These are phyloP conservation scores for Posidonia oceanica DNA, from an alignment of 116 monocot genomes.

Conservation along the genomic window DNA sequence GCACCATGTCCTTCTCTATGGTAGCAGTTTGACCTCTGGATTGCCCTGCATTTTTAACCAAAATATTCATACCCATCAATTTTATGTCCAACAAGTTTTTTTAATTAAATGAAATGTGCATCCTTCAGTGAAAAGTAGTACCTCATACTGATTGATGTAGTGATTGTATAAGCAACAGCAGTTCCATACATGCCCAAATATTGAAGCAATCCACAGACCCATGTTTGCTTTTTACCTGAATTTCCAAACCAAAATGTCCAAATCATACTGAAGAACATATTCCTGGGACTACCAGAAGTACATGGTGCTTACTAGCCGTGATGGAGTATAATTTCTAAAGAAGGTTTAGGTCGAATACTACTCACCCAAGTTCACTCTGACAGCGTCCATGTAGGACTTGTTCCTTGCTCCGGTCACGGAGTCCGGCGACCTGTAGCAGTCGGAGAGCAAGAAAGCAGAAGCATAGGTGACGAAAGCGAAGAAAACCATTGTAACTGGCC, in stretches of 20 bases:
- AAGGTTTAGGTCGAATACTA: not conserved
- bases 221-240: slow-evolving; percentile 33
- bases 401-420: slow-evolving; percentile 38
- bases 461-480: slow-evolving; percentile 37
- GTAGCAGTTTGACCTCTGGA: slow-evolving; percentile 52
- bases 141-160: slow-evolving; percentile 43
- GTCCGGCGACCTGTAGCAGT: slow-evolving; percentile 59
- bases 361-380: slow-evolving; percentile 34
- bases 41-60: slow-evolving; percentile 29
- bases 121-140: slow-evolving; percentile 6
- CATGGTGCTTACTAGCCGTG: too few relatives aligned
- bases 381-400: slow-evolving; percentile 48
- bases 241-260: not conserved
- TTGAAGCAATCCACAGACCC: slow-evolving; percentile 36
- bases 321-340: too few relatives aligned
- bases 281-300: too few relatives aligned
- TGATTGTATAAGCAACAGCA: slow-evolving; percentile 39
- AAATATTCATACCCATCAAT: not conserved
- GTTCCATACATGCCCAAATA: slow-evolving; percentile 23
- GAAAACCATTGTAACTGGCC: slow-evolving; percentile 26
- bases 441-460: slow-evolving; percentile 34
- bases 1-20: slow-evolving; percentile 45
- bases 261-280: not conserved
- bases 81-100: too few relatives aligned
- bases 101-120: too few relatives aligned